Conservation (phyloP, 345 rosid genomes). For the Populus deltoides region DNA sequence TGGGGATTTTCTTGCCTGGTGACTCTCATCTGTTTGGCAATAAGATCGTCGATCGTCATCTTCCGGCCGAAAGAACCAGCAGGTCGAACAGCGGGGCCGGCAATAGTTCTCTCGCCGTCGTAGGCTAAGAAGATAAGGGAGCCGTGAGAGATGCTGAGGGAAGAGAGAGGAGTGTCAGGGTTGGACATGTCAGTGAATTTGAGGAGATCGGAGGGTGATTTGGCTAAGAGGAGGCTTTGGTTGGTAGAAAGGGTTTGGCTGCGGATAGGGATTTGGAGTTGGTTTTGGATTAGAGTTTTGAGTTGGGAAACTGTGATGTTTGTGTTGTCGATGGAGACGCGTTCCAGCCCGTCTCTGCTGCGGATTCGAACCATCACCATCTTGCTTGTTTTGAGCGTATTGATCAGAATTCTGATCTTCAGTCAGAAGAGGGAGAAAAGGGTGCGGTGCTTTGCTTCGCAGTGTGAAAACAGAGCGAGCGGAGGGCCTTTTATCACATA, state of each 20-base stretch:
- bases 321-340: constrained; percentile 55
- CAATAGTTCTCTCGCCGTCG: constrained; percentile 70
- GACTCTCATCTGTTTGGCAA: constrained; percentile 86
- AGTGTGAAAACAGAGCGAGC: neutral
- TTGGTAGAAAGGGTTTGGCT: constrained; percentile 77
- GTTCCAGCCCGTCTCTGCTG: constrained; percentile 92
- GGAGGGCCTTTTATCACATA: neutral
- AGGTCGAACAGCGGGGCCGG: constrained; percentile 62
- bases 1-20: constrained; percentile 77
- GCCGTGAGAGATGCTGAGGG: constrained; percentile 67
- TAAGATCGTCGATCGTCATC: constrained; percentile 94
- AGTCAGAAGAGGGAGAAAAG: neutral
- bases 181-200: constrained; percentile 65
- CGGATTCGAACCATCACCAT: constrained; percentile 83
- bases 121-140: constrained; percentile 71
- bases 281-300: constrained; percentile 67
- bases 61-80: constrained; percentile 91
- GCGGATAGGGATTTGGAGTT: constrained; percentile 72
- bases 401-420: neutral
- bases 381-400: neutral
- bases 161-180: constrained; percentile 48
- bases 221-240: constrained; percentile 70
- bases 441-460: neutral
- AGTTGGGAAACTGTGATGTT: constrained; percentile 56
- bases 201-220: constrained; percentile 50